Evolutionary conservation across 2,329 filamentous ascomycete species (phyloP).

Genomic region (Fusarium sp.): DNA sequence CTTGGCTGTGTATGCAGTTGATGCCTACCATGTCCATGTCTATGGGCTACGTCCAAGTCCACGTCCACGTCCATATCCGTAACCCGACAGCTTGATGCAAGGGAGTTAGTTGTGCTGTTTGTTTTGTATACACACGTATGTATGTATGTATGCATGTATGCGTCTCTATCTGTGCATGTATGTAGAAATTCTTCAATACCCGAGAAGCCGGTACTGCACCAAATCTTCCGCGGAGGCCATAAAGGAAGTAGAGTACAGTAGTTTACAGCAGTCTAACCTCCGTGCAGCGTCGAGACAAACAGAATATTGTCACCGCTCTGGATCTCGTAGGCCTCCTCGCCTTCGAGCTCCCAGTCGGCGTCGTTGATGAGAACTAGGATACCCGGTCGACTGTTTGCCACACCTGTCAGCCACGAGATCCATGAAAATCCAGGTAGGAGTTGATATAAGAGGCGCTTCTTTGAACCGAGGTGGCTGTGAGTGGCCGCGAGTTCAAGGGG

Average conservation of each 20-base stretch:
- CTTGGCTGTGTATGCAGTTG: constrained; percentile 31
- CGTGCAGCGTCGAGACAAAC: constrained; percentile 96
- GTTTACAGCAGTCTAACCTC: constrained; percentile 69
- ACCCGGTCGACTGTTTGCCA: constrained; percentile 79
- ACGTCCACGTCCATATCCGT: not conserved
- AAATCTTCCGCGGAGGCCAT: constrained; percentile 16
- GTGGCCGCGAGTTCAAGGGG: constrained; percentile 32
- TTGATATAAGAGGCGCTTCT: not conserved
- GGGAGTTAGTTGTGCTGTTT: constrained; percentile 28
- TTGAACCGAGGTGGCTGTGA: constrained; percentile 10
- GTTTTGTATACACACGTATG: constrained; percentile 7
- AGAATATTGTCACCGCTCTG: constrained; percentile 86
- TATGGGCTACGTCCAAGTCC: constrained; percentile 1
- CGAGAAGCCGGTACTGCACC: constrained; percentile 22
- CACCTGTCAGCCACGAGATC: constrained; percentile 41
- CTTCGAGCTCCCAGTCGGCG: constrained; percentile 97
- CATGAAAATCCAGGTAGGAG: constrained; percentile 11
- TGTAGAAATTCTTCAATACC: constrained; percentile 35
- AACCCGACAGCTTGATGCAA: constrained; percentile 39
- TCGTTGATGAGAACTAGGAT: constrained; percentile 98
- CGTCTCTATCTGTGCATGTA: constrained; percentile 12
- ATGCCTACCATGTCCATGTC: constrained; percentile 22
- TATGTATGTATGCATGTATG: constrained; percentile 18
- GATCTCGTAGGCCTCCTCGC: constrained; percentile 89
- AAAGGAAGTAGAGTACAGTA: constrained; percentile 14